These are phyloP conservation scores for Colletotrichum shisoi DNA, from an alignment of 2,329 filamentous ascomycete species.

Conservation along the genomic window DNA sequence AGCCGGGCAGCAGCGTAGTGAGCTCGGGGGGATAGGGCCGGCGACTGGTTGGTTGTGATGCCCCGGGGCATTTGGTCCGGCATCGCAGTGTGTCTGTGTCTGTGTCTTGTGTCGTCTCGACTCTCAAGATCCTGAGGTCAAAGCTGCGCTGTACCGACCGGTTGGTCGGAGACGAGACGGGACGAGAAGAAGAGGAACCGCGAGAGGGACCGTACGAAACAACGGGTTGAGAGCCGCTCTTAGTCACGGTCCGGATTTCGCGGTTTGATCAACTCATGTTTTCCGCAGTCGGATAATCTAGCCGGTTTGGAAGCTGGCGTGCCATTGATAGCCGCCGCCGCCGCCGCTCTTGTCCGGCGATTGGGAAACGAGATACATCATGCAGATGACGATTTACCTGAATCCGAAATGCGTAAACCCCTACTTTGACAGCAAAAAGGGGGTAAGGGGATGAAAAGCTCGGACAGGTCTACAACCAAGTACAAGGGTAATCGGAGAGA, in stretches of 20 bases:
- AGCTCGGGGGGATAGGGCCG: no score
- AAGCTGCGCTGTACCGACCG: not conserved
- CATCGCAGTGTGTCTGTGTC: no score
- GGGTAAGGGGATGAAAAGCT: no score
- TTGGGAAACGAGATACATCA: not conserved
- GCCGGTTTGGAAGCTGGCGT: not conserved
- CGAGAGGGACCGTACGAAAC: not conserved
- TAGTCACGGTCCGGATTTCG: not conserved
- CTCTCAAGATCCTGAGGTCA: not conserved
- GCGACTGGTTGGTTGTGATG: not conserved
- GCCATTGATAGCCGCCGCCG: not conserved
- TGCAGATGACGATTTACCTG: not conserved
- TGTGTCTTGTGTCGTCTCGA: not conserved
- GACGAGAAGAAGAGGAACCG: no score
- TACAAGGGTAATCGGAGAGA: no score
- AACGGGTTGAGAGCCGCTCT: no score
- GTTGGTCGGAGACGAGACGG: not conserved
- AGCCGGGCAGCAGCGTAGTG: not conserved
- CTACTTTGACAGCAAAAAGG: no score
- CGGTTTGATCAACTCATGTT: not conserved
- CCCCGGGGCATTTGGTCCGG: slow-evolving; percentile 8
- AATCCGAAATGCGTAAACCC: no score
- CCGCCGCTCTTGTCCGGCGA: not conserved
- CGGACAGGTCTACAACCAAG: no score
- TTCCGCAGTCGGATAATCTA: not conserved